Evolutionary conservation across 805 yeast genomes (phyloP), one percentile per base, ranked within the genome.

Genomic region (Candida sithepensis): DNA sequence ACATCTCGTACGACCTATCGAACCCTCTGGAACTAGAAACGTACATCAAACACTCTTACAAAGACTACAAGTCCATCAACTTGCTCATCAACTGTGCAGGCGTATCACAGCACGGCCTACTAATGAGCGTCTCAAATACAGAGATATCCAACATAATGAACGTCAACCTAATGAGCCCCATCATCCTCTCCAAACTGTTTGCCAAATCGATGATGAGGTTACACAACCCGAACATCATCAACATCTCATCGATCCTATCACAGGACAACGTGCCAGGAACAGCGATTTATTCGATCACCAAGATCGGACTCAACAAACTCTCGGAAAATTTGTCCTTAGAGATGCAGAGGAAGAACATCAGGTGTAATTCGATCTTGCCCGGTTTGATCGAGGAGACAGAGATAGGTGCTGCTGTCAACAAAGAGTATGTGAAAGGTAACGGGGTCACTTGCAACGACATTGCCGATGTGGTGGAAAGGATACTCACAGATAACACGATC

Each of bases 21-120:
- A 42, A 57, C 14, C 34, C 56, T 1, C 18, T 37, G 4, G 44
- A 40, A 1, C 42, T 62, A 8, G 58, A 58, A 28, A 16, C 14
- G 2, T 26, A 22, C 23, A 37, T 56, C 16, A 39, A 56, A 46
- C 24, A 41, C 30, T 40, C 61, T 40, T 48, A 57, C 56, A 46
- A 62, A 50, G 41, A 60, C 3, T 63, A 75, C 41, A 61, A 70
- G 34, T 61, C 63, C 0, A 62, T 70, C 5, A 70, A 76, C 26
- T 71, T 81, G 2, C 66, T 85, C 16, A 69, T 85, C 20, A 84
- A 84, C 55, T 66, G 91, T 63, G 88, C 88, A 0, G 88, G 96
- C 0, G 56, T 81, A 1, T 70, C 89, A 3, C 88, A 82, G 53
- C 68, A 74, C 24, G 66, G 74, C 2, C 66, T 88, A 22, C 62